Percentiles rank a stretch among this genome's conserved stretches.
phyloP scores from a whole-genome alignment of 306 rosid genomes.

The Fagus sylvatica region DNA sequence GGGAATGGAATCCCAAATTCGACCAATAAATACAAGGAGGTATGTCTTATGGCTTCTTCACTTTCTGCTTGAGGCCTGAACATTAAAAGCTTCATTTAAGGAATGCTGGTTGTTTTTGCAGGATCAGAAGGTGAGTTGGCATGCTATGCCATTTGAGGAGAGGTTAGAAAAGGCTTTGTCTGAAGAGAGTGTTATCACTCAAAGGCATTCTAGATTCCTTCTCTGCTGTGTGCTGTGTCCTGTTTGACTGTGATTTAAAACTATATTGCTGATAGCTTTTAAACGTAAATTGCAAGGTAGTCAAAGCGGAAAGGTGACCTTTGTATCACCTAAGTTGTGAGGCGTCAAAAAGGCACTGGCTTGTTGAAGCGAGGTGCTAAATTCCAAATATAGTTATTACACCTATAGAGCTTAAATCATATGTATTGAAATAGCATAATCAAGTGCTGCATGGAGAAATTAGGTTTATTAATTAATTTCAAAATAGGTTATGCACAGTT shows the following conservation, averaged over 20 bases:
- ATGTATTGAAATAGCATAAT: too few species aligned
- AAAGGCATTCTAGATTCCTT: slow-evolving; percentile 40
- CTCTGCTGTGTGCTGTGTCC: not conserved
- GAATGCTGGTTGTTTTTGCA: slow-evolving; percentile 31
- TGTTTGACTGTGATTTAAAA: not conserved
- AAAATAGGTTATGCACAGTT: too few species aligned
- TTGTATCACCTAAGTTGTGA: too few species aligned
- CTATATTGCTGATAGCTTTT: not conserved
- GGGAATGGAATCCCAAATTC: slow-evolving; percentile 94
- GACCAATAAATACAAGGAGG: slow-evolving; percentile 92
- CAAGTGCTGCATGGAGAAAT: too few species aligned
- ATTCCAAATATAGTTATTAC: too few species aligned
- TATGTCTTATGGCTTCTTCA: slow-evolving; percentile 21
- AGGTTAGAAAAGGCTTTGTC: slow-evolving; percentile 81
- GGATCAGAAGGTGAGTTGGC: slow-evolving; percentile 99
- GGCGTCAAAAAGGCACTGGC: too few species aligned
- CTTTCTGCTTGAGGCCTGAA: not conserved
- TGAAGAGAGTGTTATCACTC: slow-evolving; percentile 61
- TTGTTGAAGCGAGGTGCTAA: too few species aligned
- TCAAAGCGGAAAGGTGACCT: too few species aligned
- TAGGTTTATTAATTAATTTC: too few species aligned
- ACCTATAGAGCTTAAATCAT: too few species aligned
- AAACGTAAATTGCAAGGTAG: not conserved
- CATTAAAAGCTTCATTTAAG: slow-evolving; percentile 13
- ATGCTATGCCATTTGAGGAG: slow-evolving; percentile 92